phyloP scores from a whole-genome alignment of 371 early-diverging fungal species.

The Mortierella sp. region DNA sequence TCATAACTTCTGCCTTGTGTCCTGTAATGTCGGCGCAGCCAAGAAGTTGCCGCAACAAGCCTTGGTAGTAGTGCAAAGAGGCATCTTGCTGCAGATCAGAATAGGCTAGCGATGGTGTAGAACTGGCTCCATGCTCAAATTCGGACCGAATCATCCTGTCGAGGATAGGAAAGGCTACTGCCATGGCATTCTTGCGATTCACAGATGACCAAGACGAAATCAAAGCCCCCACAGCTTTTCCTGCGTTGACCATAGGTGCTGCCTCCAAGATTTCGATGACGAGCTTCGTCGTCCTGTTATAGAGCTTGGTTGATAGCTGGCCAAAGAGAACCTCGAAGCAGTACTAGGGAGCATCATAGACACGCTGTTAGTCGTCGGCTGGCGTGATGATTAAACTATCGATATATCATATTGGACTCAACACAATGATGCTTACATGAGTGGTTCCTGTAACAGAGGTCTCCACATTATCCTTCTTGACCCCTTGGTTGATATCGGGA shows the following conservation, averaged over 20 bases:
- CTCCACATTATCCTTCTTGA: slow-evolving; percentile 42
- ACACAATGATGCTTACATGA: slow-evolving; percentile 16
- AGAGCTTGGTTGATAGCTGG: slow-evolving; percentile 74
- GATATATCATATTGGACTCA: neutral
- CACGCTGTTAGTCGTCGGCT: neutral
- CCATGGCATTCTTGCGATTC: slow-evolving; percentile 64
- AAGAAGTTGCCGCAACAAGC: slow-evolving; percentile 67
- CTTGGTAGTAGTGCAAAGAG: slow-evolving; percentile 84
- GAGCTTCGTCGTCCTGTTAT: slow-evolving; percentile 67
- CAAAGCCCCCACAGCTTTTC: slow-evolving; percentile 67
- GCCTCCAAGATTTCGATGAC: slow-evolving; percentile 69
- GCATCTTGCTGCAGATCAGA: slow-evolving; percentile 75
- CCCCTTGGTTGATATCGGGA: slow-evolving; percentile 66
- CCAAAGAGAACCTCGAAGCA: slow-evolving; percentile 72
- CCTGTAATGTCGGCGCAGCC: slow-evolving; percentile 60
- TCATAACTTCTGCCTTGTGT: slow-evolving; percentile 63
- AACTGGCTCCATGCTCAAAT: slow-evolving; percentile 76
- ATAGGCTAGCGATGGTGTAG: slow-evolving; percentile 62
- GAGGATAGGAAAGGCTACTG: slow-evolving; percentile 70
- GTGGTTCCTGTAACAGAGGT: slow-evolving; percentile 37
- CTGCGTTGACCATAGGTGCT: slow-evolving; percentile 75
- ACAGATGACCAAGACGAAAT: slow-evolving; percentile 41
- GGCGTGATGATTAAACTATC: too few species aligned
- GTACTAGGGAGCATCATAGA: slow-evolving; percentile 50
- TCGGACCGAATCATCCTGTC: slow-evolving; percentile 69